Evolutionary conservation across 768 basidiomycete genomes (phyloP).

Genomic region (Pleurotus pulmonarius): DNA sequence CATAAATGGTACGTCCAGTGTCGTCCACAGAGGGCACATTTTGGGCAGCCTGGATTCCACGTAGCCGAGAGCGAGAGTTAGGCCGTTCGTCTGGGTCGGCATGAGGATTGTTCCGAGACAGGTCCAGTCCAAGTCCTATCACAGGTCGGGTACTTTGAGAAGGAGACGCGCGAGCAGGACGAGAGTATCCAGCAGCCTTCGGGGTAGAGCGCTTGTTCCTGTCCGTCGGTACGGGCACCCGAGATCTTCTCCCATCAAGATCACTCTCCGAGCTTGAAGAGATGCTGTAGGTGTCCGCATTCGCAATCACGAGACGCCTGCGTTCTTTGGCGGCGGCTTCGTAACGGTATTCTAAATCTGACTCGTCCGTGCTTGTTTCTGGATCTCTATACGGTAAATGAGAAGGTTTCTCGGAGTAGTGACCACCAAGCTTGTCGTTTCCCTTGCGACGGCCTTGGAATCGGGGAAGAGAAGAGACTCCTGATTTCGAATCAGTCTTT

Average conservation of each 20-base stretch:
- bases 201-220: background rate
- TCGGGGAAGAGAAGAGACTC: background rate
- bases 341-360: conserved; percentile 39
- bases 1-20: background rate
- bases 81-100: background rate
- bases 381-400: conserved; percentile 18
- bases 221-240: conserved; percentile 7
- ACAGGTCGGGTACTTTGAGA: background rate
- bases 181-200: background rate
- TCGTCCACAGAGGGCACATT: background rate
- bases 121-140: background rate
- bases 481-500: conserved; percentile 2
- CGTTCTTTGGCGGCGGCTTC: conserved; percentile 32
- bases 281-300: conserved; percentile 29
- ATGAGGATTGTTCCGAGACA: background rate
- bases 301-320: conserved; percentile 42
- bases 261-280: conserved; percentile 39
- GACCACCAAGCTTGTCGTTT: conserved; percentile 15
- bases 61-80: conserved; percentile 9
- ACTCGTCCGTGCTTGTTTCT: conserved; percentile 30
- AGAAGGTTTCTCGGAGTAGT: conserved; percentile 25
- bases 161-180: too few species aligned
- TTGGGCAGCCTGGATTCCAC: conserved; percentile 10
- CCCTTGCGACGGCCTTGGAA: conserved; percentile 10
- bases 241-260: conserved; percentile 14